Percentiles rank a stretch among this genome's conserved stretches.
Conservation (phyloP, 371 early-diverging fungal genomes). For the Apophysomyces elegans region DNA sequence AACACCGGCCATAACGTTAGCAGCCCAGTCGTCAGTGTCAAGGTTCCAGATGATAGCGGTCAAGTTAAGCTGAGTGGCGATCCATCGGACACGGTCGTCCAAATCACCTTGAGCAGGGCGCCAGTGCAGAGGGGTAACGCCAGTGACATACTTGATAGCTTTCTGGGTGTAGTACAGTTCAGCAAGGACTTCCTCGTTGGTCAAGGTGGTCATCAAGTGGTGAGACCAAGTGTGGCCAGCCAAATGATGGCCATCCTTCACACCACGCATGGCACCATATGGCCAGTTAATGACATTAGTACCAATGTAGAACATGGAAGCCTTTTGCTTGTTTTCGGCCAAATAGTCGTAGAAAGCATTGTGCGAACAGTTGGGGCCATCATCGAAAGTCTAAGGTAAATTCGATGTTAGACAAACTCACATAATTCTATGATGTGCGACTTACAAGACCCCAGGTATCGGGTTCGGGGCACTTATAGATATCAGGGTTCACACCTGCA, state of each 20-base stretch:
- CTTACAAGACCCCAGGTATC: constrained; percentile 49
- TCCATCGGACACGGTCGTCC: constrained; percentile 62
- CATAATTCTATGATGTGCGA: neutral
- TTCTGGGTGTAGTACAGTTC: constrained; percentile 59
- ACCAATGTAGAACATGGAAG: constrained; percentile 60
- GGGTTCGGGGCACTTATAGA: constrained; percentile 44
- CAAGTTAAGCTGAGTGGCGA: constrained; percentile 51
- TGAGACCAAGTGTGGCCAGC: constrained; percentile 63
- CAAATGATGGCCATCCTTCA: constrained; percentile 54
- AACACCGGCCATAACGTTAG: constrained; percentile 32
- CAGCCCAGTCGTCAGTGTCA: constrained; percentile 56
- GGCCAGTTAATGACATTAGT: constrained; percentile 57
- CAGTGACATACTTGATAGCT: constrained; percentile 58
- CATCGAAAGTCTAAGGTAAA: constrained; percentile 49
- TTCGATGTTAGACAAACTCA: neutral
- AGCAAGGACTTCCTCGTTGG: constrained; percentile 57
- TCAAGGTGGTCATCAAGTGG: constrained; percentile 53
- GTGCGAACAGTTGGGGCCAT: constrained; percentile 56
- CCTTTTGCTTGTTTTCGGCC: constrained; percentile 49
- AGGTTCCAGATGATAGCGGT: constrained; percentile 57
- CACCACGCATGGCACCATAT: constrained; percentile 54
- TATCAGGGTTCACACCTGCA: constrained; percentile 39
- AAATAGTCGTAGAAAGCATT: constrained; percentile 56
- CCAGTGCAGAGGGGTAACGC: constrained; percentile 61
- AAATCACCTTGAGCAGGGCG: constrained; percentile 59